Conservation (phyloP, 1,139 yeast species). For the Arxiozyma telluris region DNA sequence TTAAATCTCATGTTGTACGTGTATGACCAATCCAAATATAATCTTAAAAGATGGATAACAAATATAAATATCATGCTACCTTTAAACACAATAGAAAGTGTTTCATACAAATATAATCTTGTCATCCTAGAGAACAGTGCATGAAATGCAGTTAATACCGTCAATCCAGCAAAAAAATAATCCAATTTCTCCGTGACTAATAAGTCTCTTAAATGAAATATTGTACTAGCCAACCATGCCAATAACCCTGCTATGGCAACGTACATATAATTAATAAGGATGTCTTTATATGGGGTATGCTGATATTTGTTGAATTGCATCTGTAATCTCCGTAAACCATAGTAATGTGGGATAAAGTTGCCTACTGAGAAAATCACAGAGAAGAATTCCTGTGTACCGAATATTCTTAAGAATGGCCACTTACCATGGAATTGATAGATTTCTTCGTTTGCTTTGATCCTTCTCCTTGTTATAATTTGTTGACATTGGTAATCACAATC, state of each 20-base stretch:
- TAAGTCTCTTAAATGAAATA: constrained; percentile 83
- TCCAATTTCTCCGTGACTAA: constrained; percentile 74
- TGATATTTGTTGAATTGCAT: constrained; percentile 10
- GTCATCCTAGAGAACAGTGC: constrained; percentile 52
- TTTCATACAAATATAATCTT: constrained; percentile 24
- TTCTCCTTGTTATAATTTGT: constrained; percentile 50
- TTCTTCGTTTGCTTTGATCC: constrained; percentile 41
- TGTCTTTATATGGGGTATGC: constrained; percentile 5
- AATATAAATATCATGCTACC: constrained; percentile 41
- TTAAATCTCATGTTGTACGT: constrained; percentile 93
- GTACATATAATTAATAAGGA: constrained; percentile 22
- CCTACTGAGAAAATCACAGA: constrained; percentile 75
- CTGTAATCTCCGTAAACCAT: constrained; percentile 42
- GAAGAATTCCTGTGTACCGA: constrained; percentile 76
- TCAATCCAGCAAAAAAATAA: constrained; percentile 86
- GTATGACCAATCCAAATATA: constrained; percentile 76
- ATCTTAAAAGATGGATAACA: constrained; percentile 53
- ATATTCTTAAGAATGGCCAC: constrained; percentile 80
- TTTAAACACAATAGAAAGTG: constrained; percentile 32
- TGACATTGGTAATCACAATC: constrained; percentile 94
- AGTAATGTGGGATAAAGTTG: constrained; percentile 65
- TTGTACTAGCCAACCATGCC: constrained; percentile 82
- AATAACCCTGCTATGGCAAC: constrained; percentile 55
- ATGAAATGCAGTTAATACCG: constrained; percentile 73
- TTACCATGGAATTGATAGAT: constrained; percentile 89